phyloP scores from a whole-genome alignment of 768 basidiomycete genomes.

The Termitomyces sp. region DNA sequence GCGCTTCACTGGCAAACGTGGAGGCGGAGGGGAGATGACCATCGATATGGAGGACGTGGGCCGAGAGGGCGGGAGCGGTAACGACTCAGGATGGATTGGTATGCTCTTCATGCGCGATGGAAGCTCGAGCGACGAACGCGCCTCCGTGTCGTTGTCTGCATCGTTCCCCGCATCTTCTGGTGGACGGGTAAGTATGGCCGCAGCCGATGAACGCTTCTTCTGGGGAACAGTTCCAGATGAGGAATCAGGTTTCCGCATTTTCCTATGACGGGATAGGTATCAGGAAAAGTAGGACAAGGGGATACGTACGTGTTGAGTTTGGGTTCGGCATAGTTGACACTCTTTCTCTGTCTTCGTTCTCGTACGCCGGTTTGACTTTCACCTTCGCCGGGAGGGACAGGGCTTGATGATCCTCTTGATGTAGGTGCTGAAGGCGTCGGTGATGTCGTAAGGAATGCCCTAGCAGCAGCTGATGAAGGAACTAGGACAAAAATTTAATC shows the following conservation, averaged over 20 bases:
- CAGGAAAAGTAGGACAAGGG: background rate
- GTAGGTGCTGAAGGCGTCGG: conserved; percentile 40
- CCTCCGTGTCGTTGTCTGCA: conserved; percentile 32
- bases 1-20: conserved; percentile 32
- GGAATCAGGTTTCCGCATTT: conserved; percentile 85
- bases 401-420: conserved; percentile 46
- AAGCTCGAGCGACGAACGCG: conserved; percentile 33
- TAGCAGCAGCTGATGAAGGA: conserved; percentile 9
- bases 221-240: conserved; percentile 28
- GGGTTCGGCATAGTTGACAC: conserved; percentile 83
- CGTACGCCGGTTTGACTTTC: conserved; percentile 35
- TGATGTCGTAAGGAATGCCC: conserved; percentile 20
- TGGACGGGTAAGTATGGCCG: conserved; percentile 32
- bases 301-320: conserved; percentile 80
- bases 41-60: conserved; percentile 28
- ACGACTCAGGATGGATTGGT: conserved; percentile 26
- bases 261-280: conserved; percentile 36
- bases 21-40: conserved; percentile 29
- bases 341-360: conserved; percentile 64
- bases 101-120: conserved; percentile 19
- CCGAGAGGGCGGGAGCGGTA: conserved; percentile 31
- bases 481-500: conserved; percentile 9
- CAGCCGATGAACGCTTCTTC: conserved; percentile 45
- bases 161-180: conserved; percentile 23
- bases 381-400: conserved; percentile 29